These are phyloP conservation scores for Aspergillus ochraceoroseus DNA, from an alignment of 2,329 filamentous ascomycete species.

Conservation along the genomic window DNA sequence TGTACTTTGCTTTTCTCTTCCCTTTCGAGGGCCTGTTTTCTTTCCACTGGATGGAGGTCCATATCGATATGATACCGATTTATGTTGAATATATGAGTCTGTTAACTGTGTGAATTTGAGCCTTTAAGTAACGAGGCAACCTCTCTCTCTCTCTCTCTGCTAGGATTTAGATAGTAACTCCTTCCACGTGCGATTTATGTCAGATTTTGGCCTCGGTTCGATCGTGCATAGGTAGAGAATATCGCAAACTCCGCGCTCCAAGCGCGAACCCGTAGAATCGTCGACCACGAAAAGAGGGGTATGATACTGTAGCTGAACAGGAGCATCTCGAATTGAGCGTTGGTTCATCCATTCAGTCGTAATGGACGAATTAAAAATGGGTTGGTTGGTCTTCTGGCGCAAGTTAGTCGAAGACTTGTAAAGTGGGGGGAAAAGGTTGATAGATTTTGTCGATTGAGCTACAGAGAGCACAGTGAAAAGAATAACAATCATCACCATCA, in stretches of 20 bases:
- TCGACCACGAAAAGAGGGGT: background rate
- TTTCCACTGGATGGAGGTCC: background rate
- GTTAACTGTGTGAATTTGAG: no score
- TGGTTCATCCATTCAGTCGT: background rate
- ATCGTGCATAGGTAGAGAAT: background rate
- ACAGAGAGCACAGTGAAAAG: no score
- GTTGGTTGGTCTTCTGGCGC: no score
- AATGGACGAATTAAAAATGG: background rate
- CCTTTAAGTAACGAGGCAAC: no score
- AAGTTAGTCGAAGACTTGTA: no score
- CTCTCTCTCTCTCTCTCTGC: no score
- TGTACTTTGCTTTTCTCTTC: background rate
- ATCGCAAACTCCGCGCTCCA: constrained; percentile 2
- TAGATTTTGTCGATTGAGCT: no score
- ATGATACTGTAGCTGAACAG: background rate
- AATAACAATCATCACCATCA: no score
- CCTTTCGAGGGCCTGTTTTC: background rate
- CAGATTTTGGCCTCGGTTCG: constrained; percentile 6
- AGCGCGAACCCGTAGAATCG: background rate
- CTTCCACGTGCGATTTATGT: no score
- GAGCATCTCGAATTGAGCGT: background rate
- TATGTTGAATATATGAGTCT: no score
- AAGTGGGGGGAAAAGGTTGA: no score
- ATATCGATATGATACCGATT: background rate
- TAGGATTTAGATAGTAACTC: no score